Conservation (phyloP, 208 protist genomes). For the Trypanosomatidae sp. region DNA sequence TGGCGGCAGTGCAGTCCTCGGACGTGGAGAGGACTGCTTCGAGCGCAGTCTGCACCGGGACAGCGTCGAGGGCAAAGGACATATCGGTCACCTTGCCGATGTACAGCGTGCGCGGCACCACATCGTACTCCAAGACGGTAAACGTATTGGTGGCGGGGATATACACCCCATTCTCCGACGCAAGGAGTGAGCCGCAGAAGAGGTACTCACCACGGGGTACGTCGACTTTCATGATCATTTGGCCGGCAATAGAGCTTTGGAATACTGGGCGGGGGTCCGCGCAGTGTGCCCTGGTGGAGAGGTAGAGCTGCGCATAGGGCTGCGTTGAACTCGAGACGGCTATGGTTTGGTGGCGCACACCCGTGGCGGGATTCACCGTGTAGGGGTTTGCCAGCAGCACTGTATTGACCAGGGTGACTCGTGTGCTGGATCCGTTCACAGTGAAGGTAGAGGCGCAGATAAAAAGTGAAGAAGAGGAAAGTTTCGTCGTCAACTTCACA, state of each 20-base stretch:
- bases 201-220: neutral
- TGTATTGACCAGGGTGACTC: neutral
- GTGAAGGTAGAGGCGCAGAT: conserved; percentile 1
- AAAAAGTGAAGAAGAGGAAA: neutral
- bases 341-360: conserved; percentile 10
- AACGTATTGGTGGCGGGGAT: neutral
- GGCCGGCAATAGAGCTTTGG: too few species aligned
- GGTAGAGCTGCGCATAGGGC: neutral
- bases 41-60: neutral
- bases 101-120: conserved; percentile 14
- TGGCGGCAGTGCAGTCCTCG: neutral
- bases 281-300: neutral
- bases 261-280: too few species aligned
- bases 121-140: conserved; percentile 13
- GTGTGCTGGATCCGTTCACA: neutral
- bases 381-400: neutral
- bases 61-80: neutral
- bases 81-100: neutral
- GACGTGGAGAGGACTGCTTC: conserved; percentile 4
- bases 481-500: neutral
- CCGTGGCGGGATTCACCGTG: neutral
- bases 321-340: neutral
- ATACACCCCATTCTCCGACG: too few species aligned
- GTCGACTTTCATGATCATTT: too few species aligned
- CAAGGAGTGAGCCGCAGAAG: too few species aligned